Base-by-base conservation (phyloP, 1,284 basidiomycete species). In the Leccinum fallax region DNA sequence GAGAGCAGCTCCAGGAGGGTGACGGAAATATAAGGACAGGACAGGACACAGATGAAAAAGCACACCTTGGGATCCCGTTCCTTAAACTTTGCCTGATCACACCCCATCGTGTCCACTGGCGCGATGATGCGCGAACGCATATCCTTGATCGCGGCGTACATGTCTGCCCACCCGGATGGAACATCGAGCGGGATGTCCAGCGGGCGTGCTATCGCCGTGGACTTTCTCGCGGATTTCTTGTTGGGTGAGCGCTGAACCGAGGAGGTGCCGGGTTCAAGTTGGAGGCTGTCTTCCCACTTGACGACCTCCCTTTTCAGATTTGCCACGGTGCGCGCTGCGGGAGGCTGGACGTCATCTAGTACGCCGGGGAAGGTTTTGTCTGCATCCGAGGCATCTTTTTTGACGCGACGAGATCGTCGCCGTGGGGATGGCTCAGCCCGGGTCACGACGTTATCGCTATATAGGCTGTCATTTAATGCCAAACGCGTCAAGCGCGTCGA, bases 61-160 rank as follows among this genome's bases (percentile, higher is more conserved):
- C 32, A 0, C 55, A 91, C 92, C 81, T 86, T 88, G 5, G 89
- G 87, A 55, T 92, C 86, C 7, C 72, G 77, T 67, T 92, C 88
- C 55, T 80, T 78, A 46, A 74, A 71, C 63, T 92, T 85, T 1
- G 89, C 90, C 60, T 81, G 81, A 53, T 89, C 89, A 71, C 90
- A 96, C 0, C 93, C 93, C 94, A 96, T 95, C 0, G 90, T 93
- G 70, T 98, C 95, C 4, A 97, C 95, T 0, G 95, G 94, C 0
- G 95, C 95, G 0, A 84, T 77, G 32, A 89, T 83, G 3, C 80
- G 79, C 24, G 85, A 79, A 7, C 94, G 82, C 92, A 96, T 95
- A 55, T 83, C 81, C 70, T 88, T 86, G 58, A 97, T 95, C 2
- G 85, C 78, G 43, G 84, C 82, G 69, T 95, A 97, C 15, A 84